These are phyloP conservation scores for Ophiocordyceps camponoti-saundersi DNA, from an alignment of 2,329 filamentous ascomycete genomes.

Conservation along the genomic window DNA sequence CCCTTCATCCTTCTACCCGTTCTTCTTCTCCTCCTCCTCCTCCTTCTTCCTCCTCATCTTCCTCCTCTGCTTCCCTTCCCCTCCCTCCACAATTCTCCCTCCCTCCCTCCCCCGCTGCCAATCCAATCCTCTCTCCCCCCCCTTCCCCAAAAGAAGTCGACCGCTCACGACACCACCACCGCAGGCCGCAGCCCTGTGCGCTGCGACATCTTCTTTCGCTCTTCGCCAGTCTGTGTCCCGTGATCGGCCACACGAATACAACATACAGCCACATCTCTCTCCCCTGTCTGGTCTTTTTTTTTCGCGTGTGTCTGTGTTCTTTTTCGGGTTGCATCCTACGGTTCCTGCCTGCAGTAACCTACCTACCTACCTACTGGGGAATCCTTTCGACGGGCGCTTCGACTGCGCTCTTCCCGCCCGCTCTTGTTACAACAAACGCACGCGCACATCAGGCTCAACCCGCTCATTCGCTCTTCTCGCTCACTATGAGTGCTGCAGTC, in stretches of 20 bases:
- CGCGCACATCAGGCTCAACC: neutral
- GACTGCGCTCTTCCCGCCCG: neutral
- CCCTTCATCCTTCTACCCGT: neutral
- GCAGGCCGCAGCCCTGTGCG: neutral
- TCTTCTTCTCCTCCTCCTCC: neutral
- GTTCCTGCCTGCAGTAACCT: neutral
- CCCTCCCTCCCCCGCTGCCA: neutral
- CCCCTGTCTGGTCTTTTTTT: neutral
- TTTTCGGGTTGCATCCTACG: neutral
- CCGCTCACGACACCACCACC: neutral
- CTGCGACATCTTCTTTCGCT: no score
- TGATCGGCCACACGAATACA: neutral
- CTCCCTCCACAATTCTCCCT: neutral
- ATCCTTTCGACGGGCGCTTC: constrained; percentile 2
- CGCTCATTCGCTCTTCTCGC: neutral
- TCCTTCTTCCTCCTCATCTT: neutral
- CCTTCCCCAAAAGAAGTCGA: no score
- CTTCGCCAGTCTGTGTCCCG: neutral
- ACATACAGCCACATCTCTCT: neutral
- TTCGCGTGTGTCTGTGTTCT: neutral
- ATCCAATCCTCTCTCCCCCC: neutral
- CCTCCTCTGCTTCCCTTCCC: neutral
- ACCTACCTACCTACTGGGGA: no score
- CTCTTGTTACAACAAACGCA: no score
- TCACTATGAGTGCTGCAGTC: constrained; percentile 49